Evolutionary conservation across 768 basidiomycete genomes (phyloP), one percentile per base, ranked within the genome.

Genomic region (Auriscalpium vulgare): DNA sequence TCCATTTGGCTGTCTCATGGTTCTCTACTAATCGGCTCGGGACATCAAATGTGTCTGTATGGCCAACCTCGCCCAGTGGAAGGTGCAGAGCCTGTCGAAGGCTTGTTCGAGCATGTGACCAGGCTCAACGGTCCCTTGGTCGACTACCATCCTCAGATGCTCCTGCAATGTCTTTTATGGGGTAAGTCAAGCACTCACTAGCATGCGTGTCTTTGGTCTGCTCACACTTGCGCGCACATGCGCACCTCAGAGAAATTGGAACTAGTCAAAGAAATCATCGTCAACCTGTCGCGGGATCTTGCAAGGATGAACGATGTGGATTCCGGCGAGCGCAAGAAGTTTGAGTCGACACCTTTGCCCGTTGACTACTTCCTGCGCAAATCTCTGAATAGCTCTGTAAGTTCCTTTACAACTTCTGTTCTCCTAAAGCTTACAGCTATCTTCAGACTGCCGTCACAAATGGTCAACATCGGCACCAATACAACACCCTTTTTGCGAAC

Each of bases 91-190:
- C 57, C 63, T 4, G 63, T 69, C 8, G 75, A 77, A 61, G 83
- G 82, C 60, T 74, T 95, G 14, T 90, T 95, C 56, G 88, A 91
- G 63, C 78, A 88, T 63, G 90, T 94, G 37, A 90, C 88, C 6
- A 72, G 84, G 55, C 78, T 82, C 50, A 94, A 95, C 66, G 92
- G 91, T 0, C 94, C 95, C 4, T 71, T 97, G 37, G 81, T 84
- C 16, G 91, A 97, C 68, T 94, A 91, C 68, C 92, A 97, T 71
- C 95, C 95, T 4, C 91, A 95, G 65, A 87, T 95, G 79, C 68
- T 98, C 16, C 71, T 94, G 11, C 95, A 97, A 65, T 95, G 92
- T 66, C 74, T 97, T 54, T 72, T 97, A 8, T 95, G 93, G 94
- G 87, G 95, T 95, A 62, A 55, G 82, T 67, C 49, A 29, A 29